Evolutionary conservation across 73 alveolate species (phyloP).

Genomic region (Effrenium voratum): DNA sequence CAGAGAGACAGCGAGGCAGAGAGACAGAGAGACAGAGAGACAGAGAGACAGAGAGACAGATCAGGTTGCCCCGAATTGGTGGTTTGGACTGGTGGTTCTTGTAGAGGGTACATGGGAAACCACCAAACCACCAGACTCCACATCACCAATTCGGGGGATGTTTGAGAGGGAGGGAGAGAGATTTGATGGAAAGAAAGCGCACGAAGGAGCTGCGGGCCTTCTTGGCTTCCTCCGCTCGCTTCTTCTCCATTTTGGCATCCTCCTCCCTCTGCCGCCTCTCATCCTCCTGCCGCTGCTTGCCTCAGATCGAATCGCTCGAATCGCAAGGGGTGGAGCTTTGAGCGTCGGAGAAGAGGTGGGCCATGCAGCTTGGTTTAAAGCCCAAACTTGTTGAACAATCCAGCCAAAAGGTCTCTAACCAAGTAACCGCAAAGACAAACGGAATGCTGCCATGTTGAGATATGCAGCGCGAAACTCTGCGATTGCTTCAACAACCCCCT

Average conservation of each 20-base stretch:
- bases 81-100: no score
- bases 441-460: no score
- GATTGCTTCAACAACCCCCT: no score
- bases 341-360: neutral
- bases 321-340: neutral
- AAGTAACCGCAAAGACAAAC: neutral
- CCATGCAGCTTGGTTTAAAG: neutral
- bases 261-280: slow-evolving; percentile 60
- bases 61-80: no score
- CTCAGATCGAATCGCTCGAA: neutral
- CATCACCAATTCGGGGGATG: no score
- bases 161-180: neutral
- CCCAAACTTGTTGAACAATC: neutral
- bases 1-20: slow-evolving; percentile 8
- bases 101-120: no score
- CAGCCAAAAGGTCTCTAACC: neutral
- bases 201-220: neutral
- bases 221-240: slow-evolving; percentile 43
- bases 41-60: slow-evolving; percentile 26
- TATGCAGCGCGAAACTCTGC: no score
- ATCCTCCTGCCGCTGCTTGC: slow-evolving; percentile 23
- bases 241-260: slow-evolving; percentile 36
- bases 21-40: slow-evolving; percentile 22
- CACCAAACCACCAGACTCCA: no score
- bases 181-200: neutral